Evolutionary conservation across 164 flowering plant species (phyloP), one percentile per base, ranked within the genome.

Genomic region (Stephania yunnanensis): DNA sequence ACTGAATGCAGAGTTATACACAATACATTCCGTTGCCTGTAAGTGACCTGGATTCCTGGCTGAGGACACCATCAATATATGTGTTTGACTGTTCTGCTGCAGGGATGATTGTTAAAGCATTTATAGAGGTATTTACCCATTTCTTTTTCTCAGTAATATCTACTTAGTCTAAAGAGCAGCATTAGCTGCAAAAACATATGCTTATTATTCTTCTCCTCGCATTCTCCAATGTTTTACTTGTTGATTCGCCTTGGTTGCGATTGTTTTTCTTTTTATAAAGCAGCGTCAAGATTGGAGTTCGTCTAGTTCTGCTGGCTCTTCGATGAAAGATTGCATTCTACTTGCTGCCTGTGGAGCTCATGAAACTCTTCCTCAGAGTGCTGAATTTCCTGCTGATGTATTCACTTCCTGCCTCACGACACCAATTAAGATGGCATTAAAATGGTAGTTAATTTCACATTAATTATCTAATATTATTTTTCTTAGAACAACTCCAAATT

Each of bases 11-110:
- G 99, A 92, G 94, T 77, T 95, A 91, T 77, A 95, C 99, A 1
- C 97, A 93, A 82, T 93, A 95, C 81, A 93, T 95, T 71, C 99
- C 99, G 44, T 80, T 95, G 83, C 93, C 95, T 61, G 78, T 93
- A 77, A 86, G 87, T 84, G 99, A 95, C 68, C 90, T 95, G 66
- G 99, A 93, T 83, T 93, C 97, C 77, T 95, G 98, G 98, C 78
- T 95, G 83, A 88, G 83, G 86, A 90, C 99, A 68, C 99, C 99
- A 1, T 95, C 99, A 11, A 92, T 95, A 63, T 95, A 95, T 85
- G 98, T 95, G n/a, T 91, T 93, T 76, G 99, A 94, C 80, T 96
- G 97, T 79, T 96, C 98, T 84, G 97, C 98, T 81, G 98, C 97
- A 77, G 98, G 98, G 50, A 83, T 89, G 88, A 87, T 94, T 75